phyloP scores from a whole-genome alignment of 192 early-diverging fungal genomes.

The Coemansia sp. region DNA sequence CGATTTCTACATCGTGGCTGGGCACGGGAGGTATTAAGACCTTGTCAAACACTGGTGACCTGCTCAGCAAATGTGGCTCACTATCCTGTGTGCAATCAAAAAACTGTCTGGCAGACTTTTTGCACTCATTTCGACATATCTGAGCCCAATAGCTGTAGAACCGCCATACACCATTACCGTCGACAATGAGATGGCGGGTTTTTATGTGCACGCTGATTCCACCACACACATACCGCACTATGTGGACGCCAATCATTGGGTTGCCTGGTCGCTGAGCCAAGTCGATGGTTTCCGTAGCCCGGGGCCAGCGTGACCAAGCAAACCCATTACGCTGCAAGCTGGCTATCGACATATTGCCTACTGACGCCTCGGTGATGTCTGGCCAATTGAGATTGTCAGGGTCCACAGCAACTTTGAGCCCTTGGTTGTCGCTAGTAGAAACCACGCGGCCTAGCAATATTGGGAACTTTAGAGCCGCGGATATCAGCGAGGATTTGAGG shows the following conservation, averaged over 20 bases:
- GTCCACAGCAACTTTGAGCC: conserved; percentile 12
- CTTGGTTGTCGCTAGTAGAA: not conserved
- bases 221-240: conserved; percentile 36
- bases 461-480: conserved; percentile 25
- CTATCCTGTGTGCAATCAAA: not conserved
- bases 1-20: not conserved
- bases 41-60: not conserved
- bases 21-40: not conserved
- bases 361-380: conserved; percentile 14
- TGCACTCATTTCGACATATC: conserved; percentile 1
- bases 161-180: conserved; percentile 25
- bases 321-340: not conserved
- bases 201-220: conserved; percentile 36
- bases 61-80: not conserved
- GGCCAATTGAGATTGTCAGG: conserved; percentile 36
- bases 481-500: conserved; percentile 12
- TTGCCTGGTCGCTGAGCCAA: not conserved
- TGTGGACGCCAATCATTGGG: conserved; percentile 29
- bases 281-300: not conserved
- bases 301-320: conserved; percentile 23
- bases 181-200: conserved; percentile 31
- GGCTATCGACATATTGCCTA: not conserved
- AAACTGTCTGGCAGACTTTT: not conserved
- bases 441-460: conserved; percentile 16
- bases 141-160: conserved; percentile 31